These are phyloP conservation scores for Monilinia vaccinii-corymbosi DNA, from an alignment of 2,329 filamentous ascomycete species.

Conservation along the genomic window DNA sequence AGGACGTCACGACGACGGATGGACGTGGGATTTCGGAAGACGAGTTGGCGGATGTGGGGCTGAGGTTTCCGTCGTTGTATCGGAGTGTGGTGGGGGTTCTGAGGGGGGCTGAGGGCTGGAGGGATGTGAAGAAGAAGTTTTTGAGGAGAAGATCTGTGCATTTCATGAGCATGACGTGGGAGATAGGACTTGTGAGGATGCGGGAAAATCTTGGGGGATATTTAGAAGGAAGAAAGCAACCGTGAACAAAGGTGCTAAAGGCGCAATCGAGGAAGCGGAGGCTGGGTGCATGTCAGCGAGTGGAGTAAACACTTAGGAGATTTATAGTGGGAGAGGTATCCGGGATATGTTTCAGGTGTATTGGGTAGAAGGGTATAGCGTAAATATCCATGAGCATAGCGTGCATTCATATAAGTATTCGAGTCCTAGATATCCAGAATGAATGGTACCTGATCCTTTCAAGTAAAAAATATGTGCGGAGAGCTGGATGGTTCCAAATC, in stretches of 20 bases:
- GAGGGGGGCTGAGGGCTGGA: not conserved
- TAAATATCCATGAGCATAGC: not conserved
- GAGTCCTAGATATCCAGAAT: not conserved
- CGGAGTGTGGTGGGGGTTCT: not conserved
- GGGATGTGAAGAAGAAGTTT: not conserved
- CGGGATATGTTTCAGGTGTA: not conserved
- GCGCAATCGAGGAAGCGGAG: not conserved
- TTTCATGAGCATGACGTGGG: conserved; percentile 1
- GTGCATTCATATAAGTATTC: not conserved
- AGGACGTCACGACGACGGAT: not conserved
- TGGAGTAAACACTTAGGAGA: not conserved
- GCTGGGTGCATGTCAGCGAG: not conserved
- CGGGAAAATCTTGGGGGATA: conserved; percentile 1
- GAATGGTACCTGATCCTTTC: not conserved
- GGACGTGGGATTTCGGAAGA: not conserved
- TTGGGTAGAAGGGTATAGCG: not conserved
- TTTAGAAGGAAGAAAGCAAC: not conserved
- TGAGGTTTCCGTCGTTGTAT: not conserved
- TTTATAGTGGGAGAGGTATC: not conserved
- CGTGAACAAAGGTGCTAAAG: too few species aligned
- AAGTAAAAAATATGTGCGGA: not conserved
- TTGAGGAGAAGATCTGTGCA: not conserved
- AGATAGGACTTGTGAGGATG: not conserved
- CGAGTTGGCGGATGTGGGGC: not conserved
- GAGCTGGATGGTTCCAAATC: not conserved